Conservation (phyloP, 352 stramenopile genomes). For the Pythium oligandrum region DNA sequence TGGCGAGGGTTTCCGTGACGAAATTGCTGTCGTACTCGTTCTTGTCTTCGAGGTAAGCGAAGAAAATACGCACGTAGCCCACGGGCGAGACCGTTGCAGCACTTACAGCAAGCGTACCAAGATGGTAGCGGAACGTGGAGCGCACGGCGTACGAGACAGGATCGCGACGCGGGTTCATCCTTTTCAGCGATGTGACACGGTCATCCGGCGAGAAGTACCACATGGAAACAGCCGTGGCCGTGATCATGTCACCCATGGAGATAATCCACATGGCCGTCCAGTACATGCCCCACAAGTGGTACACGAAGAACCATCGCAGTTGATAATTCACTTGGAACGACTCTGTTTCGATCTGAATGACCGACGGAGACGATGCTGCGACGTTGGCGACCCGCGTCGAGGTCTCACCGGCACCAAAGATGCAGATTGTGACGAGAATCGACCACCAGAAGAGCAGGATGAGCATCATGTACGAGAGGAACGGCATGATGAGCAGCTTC, state of each 20-base stretch:
- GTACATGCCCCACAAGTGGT: conserved; percentile 76
- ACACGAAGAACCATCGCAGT: conserved; percentile 75
- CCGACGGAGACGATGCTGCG: conserved; percentile 30
- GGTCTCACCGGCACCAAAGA: conserved; percentile 66
- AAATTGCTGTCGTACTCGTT: conserved; percentile 70
- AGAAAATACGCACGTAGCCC: conserved; percentile 65
- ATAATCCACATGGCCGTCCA: conserved; percentile 70
- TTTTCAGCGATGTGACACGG: conserved; percentile 47
- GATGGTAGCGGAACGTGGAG: conserved; percentile 59
- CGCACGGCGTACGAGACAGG: conserved; percentile 64
- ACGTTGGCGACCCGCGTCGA: conserved; percentile 59
- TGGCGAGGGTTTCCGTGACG: conserved; percentile 47
- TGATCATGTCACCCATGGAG: conserved; percentile 70
- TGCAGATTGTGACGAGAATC: conserved; percentile 64
- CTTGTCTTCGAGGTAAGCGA: conserved; percentile 80
- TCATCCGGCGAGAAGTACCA: conserved; percentile 80
- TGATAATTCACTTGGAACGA: conserved; percentile 60
- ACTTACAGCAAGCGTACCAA: conserved; percentile 71
- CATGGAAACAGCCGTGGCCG: conserved; percentile 56
- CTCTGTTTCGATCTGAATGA: conserved; percentile 57
- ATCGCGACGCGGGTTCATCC: conserved; percentile 26
- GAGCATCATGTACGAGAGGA: conserved; percentile 60
- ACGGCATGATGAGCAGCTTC: conserved; percentile 60
- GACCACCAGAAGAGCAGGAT: conserved; percentile 69
- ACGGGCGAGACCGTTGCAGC: conserved; percentile 52